Evolutionary conservation across 2,329 filamentous ascomycete genomes (phyloP).

Genomic region (Hymenotorrendiella dingleyae): DNA sequence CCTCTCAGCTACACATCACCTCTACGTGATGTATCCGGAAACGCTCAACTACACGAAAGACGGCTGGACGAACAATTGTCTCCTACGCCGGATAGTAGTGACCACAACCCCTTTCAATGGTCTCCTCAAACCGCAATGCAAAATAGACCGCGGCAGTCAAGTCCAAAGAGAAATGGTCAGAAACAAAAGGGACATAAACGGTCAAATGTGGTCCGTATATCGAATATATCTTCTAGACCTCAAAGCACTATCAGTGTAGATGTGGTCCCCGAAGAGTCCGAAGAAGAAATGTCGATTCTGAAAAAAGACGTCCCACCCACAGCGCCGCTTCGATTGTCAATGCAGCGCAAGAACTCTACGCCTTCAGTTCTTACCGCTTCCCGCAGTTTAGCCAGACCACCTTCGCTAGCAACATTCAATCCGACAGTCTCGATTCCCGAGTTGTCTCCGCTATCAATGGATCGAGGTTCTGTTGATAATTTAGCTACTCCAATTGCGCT

Average conservation of each 20-base stretch:
- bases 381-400: conserved; percentile 13
- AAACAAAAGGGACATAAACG: conserved; percentile 23
- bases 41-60: conserved; percentile 12
- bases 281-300: conserved; percentile 14
- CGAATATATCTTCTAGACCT: conserved; percentile 18
- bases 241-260: conserved; percentile 15
- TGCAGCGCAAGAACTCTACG: conserved; percentile 13
- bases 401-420: conserved; percentile 21
- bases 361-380: conserved; percentile 10
- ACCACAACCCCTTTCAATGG: conserved; percentile 25
- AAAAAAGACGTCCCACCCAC: conserved; percentile 7
- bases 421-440: conserved; percentile 12
- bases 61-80: neutral
- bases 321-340: conserved; percentile 6
- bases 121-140: conserved; percentile 21
- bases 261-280: conserved; percentile 22
- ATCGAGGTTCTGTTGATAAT: neutral
- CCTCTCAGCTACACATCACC: conserved; percentile 13
- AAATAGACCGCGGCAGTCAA: conserved; percentile 7
- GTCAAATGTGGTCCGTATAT: conserved; percentile 24
- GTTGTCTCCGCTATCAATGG: neutral
- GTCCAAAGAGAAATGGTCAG: conserved; percentile 7
- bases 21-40: conserved; percentile 21
- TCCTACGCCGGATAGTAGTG: neutral
- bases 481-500: conserved; percentile 1